Base-by-base conservation (phyloP, 2,329 filamentous ascomycete genomes). In the Claviceps quebecensis region DNA sequence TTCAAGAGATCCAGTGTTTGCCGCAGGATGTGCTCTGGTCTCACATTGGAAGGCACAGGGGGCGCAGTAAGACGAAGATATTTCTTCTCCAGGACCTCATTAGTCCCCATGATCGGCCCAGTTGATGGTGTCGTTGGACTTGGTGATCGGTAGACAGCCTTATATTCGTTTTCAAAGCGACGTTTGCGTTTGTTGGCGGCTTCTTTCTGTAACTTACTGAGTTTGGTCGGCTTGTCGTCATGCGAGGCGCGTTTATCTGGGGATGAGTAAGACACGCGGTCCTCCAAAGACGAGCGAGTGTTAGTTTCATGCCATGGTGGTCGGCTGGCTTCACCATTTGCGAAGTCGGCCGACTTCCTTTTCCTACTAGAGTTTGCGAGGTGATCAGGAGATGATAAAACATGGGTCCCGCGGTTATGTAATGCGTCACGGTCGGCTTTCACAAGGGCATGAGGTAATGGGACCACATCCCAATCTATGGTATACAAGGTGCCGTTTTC, bases 61-160 rank as follows among this genome's bases (percentile, higher is more conserved):
- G 90, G 84, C 36, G 90, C 83, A 17, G 91, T 98, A 65, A 98
- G 77, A 56, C 93, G 89, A 63, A 97, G 86, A 65, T 96, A 98
- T 63, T 81, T 84, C 75, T 98, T 98, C 69, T 97, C 91, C 59
- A 97, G 73, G 23, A 75, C 77, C 67, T 89, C 79, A 66, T 84
- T 91, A 45, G 86, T 87, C 58, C 93, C 93, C 54, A 96, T 78
- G 37, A 97, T 83, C 9, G 93, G 93, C 38, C 81, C 82, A 51
- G 75, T 69, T 51, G 73, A 67, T 57, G 80, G 71, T 60, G 74
- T 72, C 58, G 75, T 73, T 22, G 80, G 78, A 48, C 74, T 79
- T 13, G 77, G 75, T 34, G 77, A 77, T 55, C 72, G 70, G 57
- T 76, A 74, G 14, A 72, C 67, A 11, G 74, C 72, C 59, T 76